Evolutionary conservation across 1,284 basidiomycete genomes (phyloP), one percentile per base, ranked within the genome.

Genomic region (Fomitopsis palustris): DNA sequence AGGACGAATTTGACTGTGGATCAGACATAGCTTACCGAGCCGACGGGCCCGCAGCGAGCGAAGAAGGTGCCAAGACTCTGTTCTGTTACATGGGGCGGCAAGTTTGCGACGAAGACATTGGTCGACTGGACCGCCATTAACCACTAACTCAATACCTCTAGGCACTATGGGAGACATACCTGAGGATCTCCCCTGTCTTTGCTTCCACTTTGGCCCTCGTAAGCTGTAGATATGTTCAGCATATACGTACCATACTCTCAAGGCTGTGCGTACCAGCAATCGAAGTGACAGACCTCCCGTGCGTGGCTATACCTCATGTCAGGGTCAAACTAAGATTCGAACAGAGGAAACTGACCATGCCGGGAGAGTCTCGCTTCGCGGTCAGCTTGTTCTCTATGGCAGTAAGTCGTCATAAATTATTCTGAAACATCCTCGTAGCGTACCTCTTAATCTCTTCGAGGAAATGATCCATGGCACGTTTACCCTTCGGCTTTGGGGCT

Each of bases 371-470:
- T 85, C 27, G 89, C 87, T 74, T 98, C 96, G 56, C 96, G 81
- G 62, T 90, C 82, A 16, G 92, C 92, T 74, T 98, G 95, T 55
- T 98, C 95, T 69, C 95, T 97, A 61, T 21, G 29, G 39, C 4
- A 47, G 54, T 21, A 6, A n/a, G 47, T 33, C 7, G 41, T 52
- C n/a, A 56, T n/a, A 39, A 31, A 8, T 19, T 14, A 37, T 19
- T 42, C 33, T 3, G n/a, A 49, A 9, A 41, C 12, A 14, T 12
- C 3, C n/a, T 19, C n/a, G 19, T 1, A 1, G 16, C 75, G n/a
- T 47, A 92, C 95, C 84, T 84, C 75, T 97, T 98, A 62, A 97
- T 92, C 74, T 96, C 94, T 67, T 96, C 93, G 51, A 97, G 77
- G 71, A 97, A 98, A 2, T 86, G 77, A 72, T 96, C 95, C 93